Conservation (phyloP, 2,329 filamentous ascomycete genomes). For the Epichloe brachyelytri region DNA sequence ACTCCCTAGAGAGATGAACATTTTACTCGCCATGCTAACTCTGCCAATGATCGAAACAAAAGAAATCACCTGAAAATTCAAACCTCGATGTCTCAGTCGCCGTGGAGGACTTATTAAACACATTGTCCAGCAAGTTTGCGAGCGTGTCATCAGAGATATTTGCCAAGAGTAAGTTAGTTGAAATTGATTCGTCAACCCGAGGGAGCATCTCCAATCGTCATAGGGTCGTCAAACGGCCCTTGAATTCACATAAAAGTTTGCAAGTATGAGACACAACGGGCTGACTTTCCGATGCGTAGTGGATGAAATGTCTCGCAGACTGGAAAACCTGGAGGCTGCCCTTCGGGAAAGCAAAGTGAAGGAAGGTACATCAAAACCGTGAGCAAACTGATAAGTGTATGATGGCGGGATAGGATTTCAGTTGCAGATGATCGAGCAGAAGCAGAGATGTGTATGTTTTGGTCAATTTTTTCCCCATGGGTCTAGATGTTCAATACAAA, state of each 20-base stretch:
- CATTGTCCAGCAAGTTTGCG: conserved; percentile 74
- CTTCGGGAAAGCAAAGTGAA: conserved; percentile 45
- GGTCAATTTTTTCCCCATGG: background rate
- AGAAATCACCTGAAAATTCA: conserved; percentile 28
- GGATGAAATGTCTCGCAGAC: conserved; percentile 82
- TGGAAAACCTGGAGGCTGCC: conserved; percentile 71
- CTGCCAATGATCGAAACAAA: background rate
- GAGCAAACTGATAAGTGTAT: background rate
- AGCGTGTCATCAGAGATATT: conserved; percentile 78
- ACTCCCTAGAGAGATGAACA: background rate
- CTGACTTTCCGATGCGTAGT: conserved; percentile 38
- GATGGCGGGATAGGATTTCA: background rate
- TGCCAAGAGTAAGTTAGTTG: conserved; percentile 56
- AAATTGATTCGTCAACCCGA: background rate
- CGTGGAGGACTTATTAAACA: conserved; percentile 77
- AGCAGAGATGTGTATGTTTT: background rate
- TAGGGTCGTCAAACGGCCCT: background rate
- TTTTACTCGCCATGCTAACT: background rate
- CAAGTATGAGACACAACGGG: background rate
- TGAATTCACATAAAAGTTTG: background rate
- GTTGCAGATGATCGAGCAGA: background rate
- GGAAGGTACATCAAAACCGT: conserved; percentile 25
- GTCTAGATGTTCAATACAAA: no score
- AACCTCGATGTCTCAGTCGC: conserved; percentile 59
- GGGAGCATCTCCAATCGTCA: background rate